These are phyloP conservation scores for Terana coerulea DNA, from an alignment of 768 basidiomycete genomes.

Conservation along the genomic window DNA sequence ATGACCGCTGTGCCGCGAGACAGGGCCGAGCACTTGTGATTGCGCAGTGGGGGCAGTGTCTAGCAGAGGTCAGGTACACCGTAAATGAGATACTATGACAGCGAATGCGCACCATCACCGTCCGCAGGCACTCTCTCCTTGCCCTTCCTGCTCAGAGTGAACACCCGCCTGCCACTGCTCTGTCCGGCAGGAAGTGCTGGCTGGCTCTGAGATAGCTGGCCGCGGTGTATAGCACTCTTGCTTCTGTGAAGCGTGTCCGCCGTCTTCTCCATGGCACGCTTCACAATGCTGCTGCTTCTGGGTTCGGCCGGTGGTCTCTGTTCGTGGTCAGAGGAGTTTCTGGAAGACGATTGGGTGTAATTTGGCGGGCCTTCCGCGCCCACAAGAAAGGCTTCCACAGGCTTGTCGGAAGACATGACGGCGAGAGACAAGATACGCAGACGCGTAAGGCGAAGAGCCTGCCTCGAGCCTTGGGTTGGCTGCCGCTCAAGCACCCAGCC, in stretches of 20 bases:
- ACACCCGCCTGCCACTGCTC: slow-evolving; percentile 48
- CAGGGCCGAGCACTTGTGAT: slow-evolving; percentile 13
- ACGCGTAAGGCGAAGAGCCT: not conserved
- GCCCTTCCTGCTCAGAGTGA: slow-evolving; percentile 53
- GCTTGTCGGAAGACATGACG: not conserved
- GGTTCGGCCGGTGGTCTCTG: slow-evolving; percentile 12
- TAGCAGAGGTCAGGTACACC: not conserved
- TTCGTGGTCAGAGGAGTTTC: slow-evolving; percentile 3
- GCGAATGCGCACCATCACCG: slow-evolving; percentile 10
- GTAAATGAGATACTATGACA: not conserved
- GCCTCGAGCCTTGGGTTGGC: slow-evolving; percentile 1
- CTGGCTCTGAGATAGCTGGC: slow-evolving; percentile 24
- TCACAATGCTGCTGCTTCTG: slow-evolving; percentile 17
- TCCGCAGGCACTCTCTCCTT: slow-evolving; percentile 32
- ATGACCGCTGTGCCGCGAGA: not conserved
- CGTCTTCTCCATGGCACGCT: slow-evolving; percentile 43
- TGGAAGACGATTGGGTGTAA: slow-evolving; percentile 6
- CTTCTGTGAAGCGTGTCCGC: slow-evolving; percentile 65
- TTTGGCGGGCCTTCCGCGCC: slow-evolving; percentile 13
- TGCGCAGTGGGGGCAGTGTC: slow-evolving; percentile 18
- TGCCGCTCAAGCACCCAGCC: slow-evolving; percentile 7
- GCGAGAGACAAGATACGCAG: not conserved
- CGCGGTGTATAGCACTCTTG: slow-evolving; percentile 21
- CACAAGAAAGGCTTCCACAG: slow-evolving; percentile 3
- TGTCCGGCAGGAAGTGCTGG: slow-evolving; percentile 25